Evolutionary conservation across 805 yeast species (phyloP).

Genomic region (Saccharomycopsis javanensis): DNA sequence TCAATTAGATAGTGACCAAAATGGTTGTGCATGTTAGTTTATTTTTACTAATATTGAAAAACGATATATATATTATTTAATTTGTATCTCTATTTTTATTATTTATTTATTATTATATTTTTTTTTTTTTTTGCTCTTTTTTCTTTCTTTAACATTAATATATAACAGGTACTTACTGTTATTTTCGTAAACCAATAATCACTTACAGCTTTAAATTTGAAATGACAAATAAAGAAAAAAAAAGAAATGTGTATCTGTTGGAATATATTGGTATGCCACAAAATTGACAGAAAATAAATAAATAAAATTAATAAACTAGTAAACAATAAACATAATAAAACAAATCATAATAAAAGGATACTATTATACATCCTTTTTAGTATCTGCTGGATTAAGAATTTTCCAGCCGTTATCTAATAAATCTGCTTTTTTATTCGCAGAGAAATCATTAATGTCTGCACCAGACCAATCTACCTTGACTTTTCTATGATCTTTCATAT

Average conservation of each 20-base stretch:
- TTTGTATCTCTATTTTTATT: neutral
- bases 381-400: neutral
- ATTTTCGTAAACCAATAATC: too few species aligned
- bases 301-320: neutral
- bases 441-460: conserved; percentile 8
- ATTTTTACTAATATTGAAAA: neutral
- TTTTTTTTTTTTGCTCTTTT: too few species aligned
- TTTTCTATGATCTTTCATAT: conserved; percentile 39
- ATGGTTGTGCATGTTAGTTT: conserved; percentile 65
- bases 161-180: too few species aligned
- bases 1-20: conserved; percentile 73
- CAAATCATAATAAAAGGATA: neutral
- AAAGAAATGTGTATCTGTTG: neutral
- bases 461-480: conserved; percentile 57
- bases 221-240: too few species aligned
- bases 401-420: neutral
- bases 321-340: neutral
- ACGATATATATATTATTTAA: neutral
- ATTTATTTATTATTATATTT: neutral
- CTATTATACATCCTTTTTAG: neutral
- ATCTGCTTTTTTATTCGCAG: neutral
- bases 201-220: too few species aligned
- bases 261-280: neutral
- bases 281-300: too few species aligned
- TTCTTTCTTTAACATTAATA: too few species aligned